Base-by-base conservation (phyloP, 768 basidiomycete species). In the Trametes punicea region DNA sequence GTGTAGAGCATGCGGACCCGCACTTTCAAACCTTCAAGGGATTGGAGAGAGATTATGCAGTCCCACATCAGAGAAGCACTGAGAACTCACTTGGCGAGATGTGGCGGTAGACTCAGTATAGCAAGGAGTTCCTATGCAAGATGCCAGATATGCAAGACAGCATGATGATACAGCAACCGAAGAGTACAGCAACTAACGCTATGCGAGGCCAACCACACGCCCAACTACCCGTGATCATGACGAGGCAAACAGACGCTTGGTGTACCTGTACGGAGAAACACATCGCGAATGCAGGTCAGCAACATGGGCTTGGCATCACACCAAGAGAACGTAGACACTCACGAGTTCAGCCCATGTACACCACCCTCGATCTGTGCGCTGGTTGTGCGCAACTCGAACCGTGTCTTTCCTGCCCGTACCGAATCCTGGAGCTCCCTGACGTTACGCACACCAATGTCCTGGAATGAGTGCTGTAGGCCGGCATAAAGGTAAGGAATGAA, bases 281-380 rank as follows among this genome's bases (percentile, higher is more conserved):
- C 15, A 47, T 6, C 40, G 42, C 20, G 42, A 59, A 25, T 25
- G 34, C 8, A 48, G 23, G 44, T 62, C n/a, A 20, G 8, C 26
- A 41, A n/a, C 36, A 46, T n/a, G 51, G 23, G 23, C 52, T 53
- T 49, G 51, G 26, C 21, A 45, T 27, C 42, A 6, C 26, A n/a
- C 13, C 9, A 42, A 45, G 11, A 33, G 68, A 29, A 67, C 59
- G 45, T 1, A 18, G 62, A 47, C 59, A 84, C 87, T 79, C 74
- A 96, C 82, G 92, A 95, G 75, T 98, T 91, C 59, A 98, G 73
- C 4, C 95, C 94, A 76, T 97, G 93, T 10, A 98, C 95, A 39
- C 92, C 92, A 46, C 96, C 96, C 73, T 97, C 96, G 34, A 95
- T 79, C 75, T 98, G 96, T 9, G 95, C 95, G 64, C 90, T 93